phyloP scores from a whole-genome alignment of 2,329 filamentous ascomycete species.

The Periconia macrospinosa region DNA sequence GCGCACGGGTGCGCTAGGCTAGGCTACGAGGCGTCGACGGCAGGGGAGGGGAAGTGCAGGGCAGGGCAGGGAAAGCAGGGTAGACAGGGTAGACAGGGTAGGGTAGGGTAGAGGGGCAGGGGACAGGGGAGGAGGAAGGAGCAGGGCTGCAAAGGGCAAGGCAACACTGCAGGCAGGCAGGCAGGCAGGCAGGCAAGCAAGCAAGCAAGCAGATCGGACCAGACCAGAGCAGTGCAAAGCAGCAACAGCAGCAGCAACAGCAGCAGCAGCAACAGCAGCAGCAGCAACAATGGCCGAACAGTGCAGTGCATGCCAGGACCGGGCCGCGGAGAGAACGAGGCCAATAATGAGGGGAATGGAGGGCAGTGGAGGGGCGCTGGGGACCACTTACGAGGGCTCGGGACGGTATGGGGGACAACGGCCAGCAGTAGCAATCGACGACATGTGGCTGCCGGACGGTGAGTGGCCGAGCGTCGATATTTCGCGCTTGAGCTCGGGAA shows the following conservation, averaged over 20 bases:
- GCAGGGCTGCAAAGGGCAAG: constrained; percentile 26
- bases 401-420: constrained; percentile 57
- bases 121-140: constrained; percentile 17
- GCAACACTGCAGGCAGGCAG: constrained; percentile 43
- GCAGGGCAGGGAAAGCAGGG: constrained; percentile 15
- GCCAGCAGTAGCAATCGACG: constrained; percentile 45
- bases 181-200: too few relatives aligned
- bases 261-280: too few relatives aligned
- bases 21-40: constrained; percentile 39
- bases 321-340: too few relatives aligned
- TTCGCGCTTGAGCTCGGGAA: constrained; percentile 56
- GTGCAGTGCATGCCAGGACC: too few relatives aligned
- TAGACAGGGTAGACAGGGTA: constrained; percentile 26
- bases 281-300: too few relatives aligned
- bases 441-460: constrained; percentile 49
- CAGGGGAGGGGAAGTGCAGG: constrained; percentile 8
- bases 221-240: constrained; percentile 25
- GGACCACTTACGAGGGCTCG: constrained; percentile 59
- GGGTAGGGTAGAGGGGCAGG: constrained; percentile 27
- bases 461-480: constrained; percentile 49
- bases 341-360: too few relatives aligned
- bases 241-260: too few relatives aligned
- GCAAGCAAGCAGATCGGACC: too few relatives aligned
- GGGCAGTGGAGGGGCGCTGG: too few relatives aligned
- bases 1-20: constrained; percentile 15